Evolutionary conservation across 2,329 filamentous ascomycete genomes (phyloP).

Genomic region (Trichoderma asperellum): DNA sequence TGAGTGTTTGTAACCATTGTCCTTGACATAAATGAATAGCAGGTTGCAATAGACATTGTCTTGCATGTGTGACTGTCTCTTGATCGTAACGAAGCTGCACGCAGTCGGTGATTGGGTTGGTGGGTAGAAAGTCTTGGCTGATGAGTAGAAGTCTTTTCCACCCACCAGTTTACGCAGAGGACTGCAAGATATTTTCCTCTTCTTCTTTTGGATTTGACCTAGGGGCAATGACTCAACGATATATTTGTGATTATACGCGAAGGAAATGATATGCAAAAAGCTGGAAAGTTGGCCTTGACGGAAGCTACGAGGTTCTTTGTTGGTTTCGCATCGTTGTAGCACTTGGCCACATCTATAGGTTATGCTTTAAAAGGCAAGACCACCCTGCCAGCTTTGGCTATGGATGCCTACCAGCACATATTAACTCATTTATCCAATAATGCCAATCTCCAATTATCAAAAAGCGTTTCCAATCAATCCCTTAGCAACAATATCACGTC

Average conservation of each 20-base stretch:
- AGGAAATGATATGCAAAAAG: no score
- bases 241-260: background rate
- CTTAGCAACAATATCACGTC: no score
- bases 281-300: background rate
- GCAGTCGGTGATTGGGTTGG: background rate
- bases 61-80: background rate
- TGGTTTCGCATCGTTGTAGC: no score
- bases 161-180: background rate
- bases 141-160: background rate
- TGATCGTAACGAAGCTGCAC: background rate
- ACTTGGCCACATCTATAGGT: no score
- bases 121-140: background rate
- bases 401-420: no score
- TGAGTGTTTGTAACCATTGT: background rate
- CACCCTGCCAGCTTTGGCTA: no score
- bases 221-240: background rate
- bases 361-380: no score
- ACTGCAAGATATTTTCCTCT: background rate
- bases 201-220: background rate
- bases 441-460: no score
- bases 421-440: no score
- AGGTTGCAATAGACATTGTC: background rate
- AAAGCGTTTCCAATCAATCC: no score
- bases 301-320: no score
- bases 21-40: background rate